Evolutionary conservation across 2,329 filamentous ascomycete species (phyloP), one percentile per base, ranked within the genome.

Genomic region (Phialophora tarda): DNA sequence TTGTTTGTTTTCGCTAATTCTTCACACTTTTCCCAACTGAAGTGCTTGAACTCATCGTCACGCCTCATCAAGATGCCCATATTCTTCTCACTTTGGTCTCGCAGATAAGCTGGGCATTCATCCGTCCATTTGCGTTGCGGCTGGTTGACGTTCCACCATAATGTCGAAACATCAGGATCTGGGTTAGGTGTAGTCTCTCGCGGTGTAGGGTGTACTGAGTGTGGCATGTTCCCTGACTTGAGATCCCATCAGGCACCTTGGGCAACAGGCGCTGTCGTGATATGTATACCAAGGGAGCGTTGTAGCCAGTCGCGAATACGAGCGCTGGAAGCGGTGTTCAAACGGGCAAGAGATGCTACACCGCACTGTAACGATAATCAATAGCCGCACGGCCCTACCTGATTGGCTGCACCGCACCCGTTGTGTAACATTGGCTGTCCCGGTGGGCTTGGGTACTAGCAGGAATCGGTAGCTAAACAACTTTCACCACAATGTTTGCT

Each of bases 111-210:
- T 0, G 93, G 93, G 74, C 93, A 96, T 61, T 88, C 82, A 2
- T 78, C 72, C 0, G 88, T 87, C 76, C 89, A 86, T 69, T 89
- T 79, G 28, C 82, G 76, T 41, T 81, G 78, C 0, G 91, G 87
- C 17, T 96, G 80, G 77, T 97, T 97, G 78, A 90, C 84, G 69
- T 94, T 89, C 93, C 93, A 97, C 81, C 90, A 96, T 0, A 90
- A 89, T 26, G 10, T 51, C 10, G 66, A 59, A 14, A 69, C 24
- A 54, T 70, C 56, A 32, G 53, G 23, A 32, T 30, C 34, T 48
- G 69, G 4, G 68, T 66, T 47, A 72, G 69, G 24, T 34, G 56
- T 66, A 38, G 59, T 62, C 50, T 48, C 53, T n/a, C 63, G 55
- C n/a, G 63, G 56, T 10, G 57, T 68, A 6, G 58, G 53, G 54